A percentile compares a stretch with the other conserved stretches of the same genome.
Conservation (phyloP, 345 rosid species). For the Eucalyptus curtisii region DNA sequence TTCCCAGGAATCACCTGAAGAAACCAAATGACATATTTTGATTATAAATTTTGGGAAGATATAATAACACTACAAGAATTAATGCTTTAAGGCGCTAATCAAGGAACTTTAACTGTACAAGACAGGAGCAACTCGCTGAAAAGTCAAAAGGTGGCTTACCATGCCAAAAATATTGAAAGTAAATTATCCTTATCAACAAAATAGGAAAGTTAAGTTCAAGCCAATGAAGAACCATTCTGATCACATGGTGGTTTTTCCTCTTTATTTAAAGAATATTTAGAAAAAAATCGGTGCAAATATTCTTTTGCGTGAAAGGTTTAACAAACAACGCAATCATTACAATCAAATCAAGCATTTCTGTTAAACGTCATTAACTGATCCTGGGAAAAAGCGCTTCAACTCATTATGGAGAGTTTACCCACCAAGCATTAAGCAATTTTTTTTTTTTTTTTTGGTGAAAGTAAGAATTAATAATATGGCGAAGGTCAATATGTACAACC, state of each 20-base stretch:
- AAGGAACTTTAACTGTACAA: neutral
- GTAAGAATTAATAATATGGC: no score
- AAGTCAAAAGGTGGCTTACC: neutral
- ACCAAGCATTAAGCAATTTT: neutral
- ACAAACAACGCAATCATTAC: neutral
- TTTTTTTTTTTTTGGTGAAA: no score
- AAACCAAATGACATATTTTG: neutral
- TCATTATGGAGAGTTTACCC: neutral
- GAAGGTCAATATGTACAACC: no score
- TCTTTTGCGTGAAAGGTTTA: neutral
- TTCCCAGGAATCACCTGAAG: conserved; percentile 94
- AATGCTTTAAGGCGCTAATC: neutral
- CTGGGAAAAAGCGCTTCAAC: neutral
- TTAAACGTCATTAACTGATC: neutral
- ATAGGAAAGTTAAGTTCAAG: neutral
- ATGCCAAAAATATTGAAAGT: neutral
- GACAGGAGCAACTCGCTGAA: neutral
- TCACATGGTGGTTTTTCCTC: neutral
- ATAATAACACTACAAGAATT: neutral
- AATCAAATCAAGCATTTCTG: neutral
- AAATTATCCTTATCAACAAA: neutral
- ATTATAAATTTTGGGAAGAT: neutral
- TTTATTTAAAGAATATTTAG: neutral
- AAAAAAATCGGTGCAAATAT: neutral
- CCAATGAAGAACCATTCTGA: neutral